Evolutionary conservation across 768 basidiomycete species (phyloP).

Genomic region (Stropharia rugosoannulata): DNA sequence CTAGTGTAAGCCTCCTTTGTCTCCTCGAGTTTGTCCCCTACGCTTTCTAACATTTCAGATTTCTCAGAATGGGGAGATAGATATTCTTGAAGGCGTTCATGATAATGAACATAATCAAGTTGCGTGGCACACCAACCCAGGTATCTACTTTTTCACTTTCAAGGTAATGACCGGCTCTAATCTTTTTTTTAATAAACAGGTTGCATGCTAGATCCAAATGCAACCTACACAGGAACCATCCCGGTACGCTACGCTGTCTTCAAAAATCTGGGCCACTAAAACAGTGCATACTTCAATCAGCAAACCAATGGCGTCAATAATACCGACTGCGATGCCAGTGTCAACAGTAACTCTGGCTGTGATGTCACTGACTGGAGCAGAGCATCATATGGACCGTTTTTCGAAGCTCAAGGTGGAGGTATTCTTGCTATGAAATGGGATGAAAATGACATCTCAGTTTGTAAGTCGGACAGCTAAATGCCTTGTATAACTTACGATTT

Average conservation of each 20-base stretch:
- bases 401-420: slow-evolving; percentile 79
- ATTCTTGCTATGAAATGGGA: slow-evolving; percentile 93
- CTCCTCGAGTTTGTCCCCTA: not conserved
- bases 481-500: slow-evolving; percentile 3
- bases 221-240: slow-evolving; percentile 22
- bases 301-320: slow-evolving; percentile 47
- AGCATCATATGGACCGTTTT: slow-evolving; percentile 81
- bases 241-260: slow-evolving; percentile 9
- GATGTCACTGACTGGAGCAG: slow-evolving; percentile 77
- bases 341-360: slow-evolving; percentile 68
- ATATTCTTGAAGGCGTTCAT: slow-evolving; percentile 84
- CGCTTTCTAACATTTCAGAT: slow-evolving; percentile 13
- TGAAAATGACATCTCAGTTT: slow-evolving; percentile 70
- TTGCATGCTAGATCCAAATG: slow-evolving; percentile 22
- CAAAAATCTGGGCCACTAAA: not conserved
- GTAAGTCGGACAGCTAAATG: slow-evolving; percentile 40
- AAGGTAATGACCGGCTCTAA: not conserved
- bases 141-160: not conserved
- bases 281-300: slow-evolving; percentile 22
- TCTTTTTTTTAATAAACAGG: slow-evolving; percentile 7
- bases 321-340: slow-evolving; percentile 51
- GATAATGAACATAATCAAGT: slow-evolving; percentile 84
- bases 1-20: slow-evolving; percentile 43
- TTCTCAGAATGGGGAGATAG: slow-evolving; percentile 72
- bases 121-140: slow-evolving; percentile 64